phyloP scores from a whole-genome alignment of 140 eudicot species.

The Stevia rebaudiana region DNA sequence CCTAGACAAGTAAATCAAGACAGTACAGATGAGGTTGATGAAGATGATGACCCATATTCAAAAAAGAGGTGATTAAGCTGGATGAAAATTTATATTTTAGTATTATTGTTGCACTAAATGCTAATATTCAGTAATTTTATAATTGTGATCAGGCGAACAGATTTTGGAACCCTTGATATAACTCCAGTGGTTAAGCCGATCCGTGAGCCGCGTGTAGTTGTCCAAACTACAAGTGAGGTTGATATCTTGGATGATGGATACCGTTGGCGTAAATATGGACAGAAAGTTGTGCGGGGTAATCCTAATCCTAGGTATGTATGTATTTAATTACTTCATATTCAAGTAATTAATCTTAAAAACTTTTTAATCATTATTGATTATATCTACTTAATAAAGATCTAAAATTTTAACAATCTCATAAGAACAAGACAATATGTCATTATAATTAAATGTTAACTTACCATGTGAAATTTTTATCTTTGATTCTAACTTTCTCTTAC shows the following conservation, averaged over 20 bases:
- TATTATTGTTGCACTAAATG: constrained; percentile 12
- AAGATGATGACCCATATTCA: constrained; percentile 64
- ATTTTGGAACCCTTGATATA: constrained; percentile 52
- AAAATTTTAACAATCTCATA: background rate
- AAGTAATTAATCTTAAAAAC: background rate
- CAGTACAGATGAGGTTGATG: constrained; percentile 50
- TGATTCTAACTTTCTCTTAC: background rate
- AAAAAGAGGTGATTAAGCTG: constrained; percentile 56
- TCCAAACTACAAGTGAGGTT: constrained; percentile 93
- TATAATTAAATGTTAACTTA: background rate
- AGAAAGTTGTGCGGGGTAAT: constrained; percentile 95
- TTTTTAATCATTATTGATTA: background rate
- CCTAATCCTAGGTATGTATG: constrained; percentile 99
- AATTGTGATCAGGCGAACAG: constrained; percentile 52
- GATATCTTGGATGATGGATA: constrained; percentile 97
- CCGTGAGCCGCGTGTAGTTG: constrained; percentile 97
- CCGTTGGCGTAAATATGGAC: constrained; percentile 98
- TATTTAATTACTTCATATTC: constrained; percentile 24
- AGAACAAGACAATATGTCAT: background rate
- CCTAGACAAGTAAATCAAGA: constrained; percentile 48
- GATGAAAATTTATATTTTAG: background rate
- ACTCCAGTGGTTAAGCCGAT: constrained; percentile 87
- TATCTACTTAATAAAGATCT: background rate
- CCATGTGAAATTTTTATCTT: background rate
- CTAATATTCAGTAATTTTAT: constrained; percentile 11